Evolutionary conservation across 768 basidiomycete genomes (phyloP).

Genomic region (Saitozyma podzolica): DNA sequence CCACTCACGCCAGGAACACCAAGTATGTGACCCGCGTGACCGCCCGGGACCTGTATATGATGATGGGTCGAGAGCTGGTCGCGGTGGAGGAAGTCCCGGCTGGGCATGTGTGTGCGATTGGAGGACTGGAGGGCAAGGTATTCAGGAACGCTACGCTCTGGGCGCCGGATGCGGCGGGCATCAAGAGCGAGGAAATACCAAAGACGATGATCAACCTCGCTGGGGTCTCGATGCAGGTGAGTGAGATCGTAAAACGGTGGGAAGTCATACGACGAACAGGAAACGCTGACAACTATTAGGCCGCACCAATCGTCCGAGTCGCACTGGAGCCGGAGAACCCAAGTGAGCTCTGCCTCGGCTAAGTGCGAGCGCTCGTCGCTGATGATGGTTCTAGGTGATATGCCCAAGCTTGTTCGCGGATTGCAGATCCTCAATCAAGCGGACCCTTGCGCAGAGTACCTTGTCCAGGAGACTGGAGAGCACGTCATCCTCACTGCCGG

Average conservation of each 20-base stretch:
- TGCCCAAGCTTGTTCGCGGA: conserved; percentile 83
- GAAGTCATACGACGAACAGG: not conserved
- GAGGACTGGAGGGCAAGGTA: conserved; percentile 83
- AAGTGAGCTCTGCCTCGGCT: conserved; percentile 49
- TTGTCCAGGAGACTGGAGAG: conserved; percentile 95
- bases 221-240: conserved; percentile 51
- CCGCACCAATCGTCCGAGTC: conserved; percentile 88
- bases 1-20: conserved; percentile 67
- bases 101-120: conserved; percentile 92
- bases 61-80: conserved; percentile 97
- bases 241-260: conserved; percentile 47
- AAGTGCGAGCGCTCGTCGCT: not conserved
- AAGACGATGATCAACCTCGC: conserved; percentile 43
- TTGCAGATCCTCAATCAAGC: conserved; percentile 86
- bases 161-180: conserved; percentile 58
- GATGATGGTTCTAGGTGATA: conserved; percentile 59
- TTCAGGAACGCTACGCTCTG: conserved; percentile 89
- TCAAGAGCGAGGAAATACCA: conserved; percentile 12
- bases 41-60: conserved; percentile 81
- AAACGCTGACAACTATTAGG: conserved; percentile 54
- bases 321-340: conserved; percentile 79
- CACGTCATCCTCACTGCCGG: conserved; percentile 95
- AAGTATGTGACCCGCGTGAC: conserved; percentile 62
- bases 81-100: conserved; percentile 77
- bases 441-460: conserved; percentile 95